Evolutionary conservation across 2,329 filamentous ascomycete genomes (phyloP).

Genomic region (Ophiostoma perfectum): DNA sequence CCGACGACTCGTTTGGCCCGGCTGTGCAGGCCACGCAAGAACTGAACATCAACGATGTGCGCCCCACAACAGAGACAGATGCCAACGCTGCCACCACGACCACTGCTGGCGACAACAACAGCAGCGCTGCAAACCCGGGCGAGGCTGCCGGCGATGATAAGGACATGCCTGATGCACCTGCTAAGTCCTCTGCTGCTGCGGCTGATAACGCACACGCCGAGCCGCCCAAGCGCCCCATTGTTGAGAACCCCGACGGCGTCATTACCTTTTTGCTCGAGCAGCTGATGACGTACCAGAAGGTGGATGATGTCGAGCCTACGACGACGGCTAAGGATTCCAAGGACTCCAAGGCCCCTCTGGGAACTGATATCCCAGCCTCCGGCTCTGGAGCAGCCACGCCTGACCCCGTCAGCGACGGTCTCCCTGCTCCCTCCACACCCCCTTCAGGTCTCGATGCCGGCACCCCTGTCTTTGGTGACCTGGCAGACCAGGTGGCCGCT

Average conservation of each 20-base stretch:
- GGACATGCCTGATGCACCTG: constrained; percentile 59
- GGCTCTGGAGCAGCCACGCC: constrained; percentile 6
- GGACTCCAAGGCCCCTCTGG: constrained; percentile 13
- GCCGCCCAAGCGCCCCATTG: constrained; percentile 74
- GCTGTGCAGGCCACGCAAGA: constrained; percentile 43
- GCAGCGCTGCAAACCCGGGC: neutral
- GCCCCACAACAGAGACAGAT: constrained; percentile 53
- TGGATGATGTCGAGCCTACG: constrained; percentile 71
- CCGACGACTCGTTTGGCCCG: constrained; percentile 41
- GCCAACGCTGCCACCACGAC: neutral
- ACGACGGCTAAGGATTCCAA: constrained; percentile 6
- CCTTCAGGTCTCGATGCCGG: neutral
- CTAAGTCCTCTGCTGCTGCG: constrained; percentile 51
- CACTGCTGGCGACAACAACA: neutral
- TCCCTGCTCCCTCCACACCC: constrained; percentile 9
- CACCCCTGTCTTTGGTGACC: neutral
- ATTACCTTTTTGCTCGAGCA: constrained; percentile 93
- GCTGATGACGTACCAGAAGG: constrained; percentile 83
- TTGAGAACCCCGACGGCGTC: constrained; percentile 91
- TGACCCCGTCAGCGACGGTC: neutral
- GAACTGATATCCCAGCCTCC: constrained; percentile 19
- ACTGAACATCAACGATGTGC: constrained; percentile 48
- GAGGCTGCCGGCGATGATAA: constrained; percentile 8
- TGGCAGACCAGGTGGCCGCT: neutral
- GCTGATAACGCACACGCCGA: constrained; percentile 28